Conservation (phyloP, 805 yeast species). For the Starmerella vaccinii region DNA sequence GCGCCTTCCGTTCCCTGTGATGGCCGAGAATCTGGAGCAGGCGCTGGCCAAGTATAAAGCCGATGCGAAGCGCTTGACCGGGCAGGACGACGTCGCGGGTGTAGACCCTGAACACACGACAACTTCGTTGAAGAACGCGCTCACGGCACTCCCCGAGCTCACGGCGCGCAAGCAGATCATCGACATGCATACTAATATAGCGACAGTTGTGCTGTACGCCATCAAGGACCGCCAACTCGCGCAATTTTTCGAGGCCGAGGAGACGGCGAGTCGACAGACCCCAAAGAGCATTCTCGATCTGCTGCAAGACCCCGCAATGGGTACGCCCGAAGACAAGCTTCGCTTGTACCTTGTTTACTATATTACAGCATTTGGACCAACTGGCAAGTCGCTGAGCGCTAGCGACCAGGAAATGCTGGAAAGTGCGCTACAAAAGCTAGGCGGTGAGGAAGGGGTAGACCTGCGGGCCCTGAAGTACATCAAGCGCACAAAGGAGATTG, state of each 20-base stretch:
- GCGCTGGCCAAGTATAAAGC: slow-evolving; percentile 72
- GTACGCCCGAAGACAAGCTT: slow-evolving; percentile 58
- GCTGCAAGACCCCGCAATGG: slow-evolving; percentile 47
- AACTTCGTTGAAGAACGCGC: slow-evolving; percentile 67
- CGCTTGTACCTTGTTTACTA: slow-evolving; percentile 79
- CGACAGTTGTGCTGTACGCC: slow-evolving; percentile 71
- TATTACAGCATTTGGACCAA: slow-evolving; percentile 32
- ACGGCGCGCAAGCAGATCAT: slow-evolving; percentile 78
- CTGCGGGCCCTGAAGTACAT: slow-evolving; percentile 59
- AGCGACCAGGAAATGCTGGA: slow-evolving; percentile 56
- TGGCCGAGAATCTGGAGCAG: slow-evolving; percentile 90
- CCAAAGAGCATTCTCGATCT: slow-evolving; percentile 46
- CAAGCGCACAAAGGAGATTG: slow-evolving; percentile 67
- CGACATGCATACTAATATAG: slow-evolving; percentile 94
- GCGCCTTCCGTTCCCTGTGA: slow-evolving; percentile 91
- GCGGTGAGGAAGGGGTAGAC: slow-evolving; percentile 45
- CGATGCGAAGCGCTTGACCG: slow-evolving; percentile 79
- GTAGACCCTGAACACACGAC: slow-evolving; percentile 69
- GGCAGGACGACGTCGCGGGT: slow-evolving; percentile 52
- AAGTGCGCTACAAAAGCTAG: slow-evolving; percentile 36
- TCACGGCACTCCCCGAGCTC: slow-evolving; percentile 83
- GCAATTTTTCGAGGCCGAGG: slow-evolving; percentile 89
- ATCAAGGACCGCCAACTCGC: slow-evolving; percentile 81
- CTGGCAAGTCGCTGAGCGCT: slow-evolving; percentile 31
- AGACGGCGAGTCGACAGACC: slow-evolving; percentile 45